Conservation (phyloP, 768 basidiomycete genomes). For the Lactifluus volemus region DNA sequence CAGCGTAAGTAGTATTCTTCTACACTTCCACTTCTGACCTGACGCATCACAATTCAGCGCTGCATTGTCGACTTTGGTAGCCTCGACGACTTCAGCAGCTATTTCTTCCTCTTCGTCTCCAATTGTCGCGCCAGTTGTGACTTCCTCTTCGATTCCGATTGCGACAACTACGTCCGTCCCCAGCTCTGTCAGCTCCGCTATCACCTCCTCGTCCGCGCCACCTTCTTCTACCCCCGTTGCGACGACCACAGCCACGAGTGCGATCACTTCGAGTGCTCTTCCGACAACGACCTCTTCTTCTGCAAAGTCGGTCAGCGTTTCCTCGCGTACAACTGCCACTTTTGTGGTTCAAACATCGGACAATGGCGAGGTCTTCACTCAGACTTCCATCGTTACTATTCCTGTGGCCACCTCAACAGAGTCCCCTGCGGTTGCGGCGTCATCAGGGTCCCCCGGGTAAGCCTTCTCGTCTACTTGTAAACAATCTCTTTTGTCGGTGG, state of each 20-base stretch:
- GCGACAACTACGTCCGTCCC: not conserved
- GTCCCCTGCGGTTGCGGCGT: not conserved
- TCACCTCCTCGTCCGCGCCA: not conserved
- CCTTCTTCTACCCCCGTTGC: not conserved
- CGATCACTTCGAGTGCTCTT: conserved; percentile 5
- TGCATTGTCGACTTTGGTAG: not conserved
- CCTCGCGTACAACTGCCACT: not conserved
- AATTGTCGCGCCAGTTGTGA: not conserved
- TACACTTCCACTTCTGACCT: not conserved
- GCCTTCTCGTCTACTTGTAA: not conserved
- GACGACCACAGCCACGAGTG: not conserved
- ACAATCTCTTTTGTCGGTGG: not conserved
- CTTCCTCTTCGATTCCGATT: not conserved
- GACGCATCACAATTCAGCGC: not conserved
- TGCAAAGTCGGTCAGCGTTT: not conserved
- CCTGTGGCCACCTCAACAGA: not conserved
- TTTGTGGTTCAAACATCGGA: conserved; percentile 1
- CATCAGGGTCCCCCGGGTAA: conserved; percentile 18
- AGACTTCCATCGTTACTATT: conserved; percentile 15
- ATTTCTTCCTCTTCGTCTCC: not conserved
- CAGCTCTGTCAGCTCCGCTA: not conserved
- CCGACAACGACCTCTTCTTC: not conserved
- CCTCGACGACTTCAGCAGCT: not conserved
- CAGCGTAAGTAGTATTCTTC: not conserved
- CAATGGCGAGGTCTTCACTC: conserved; percentile 15